Evolutionary conservation across 2,329 filamentous ascomycete genomes (phyloP), one percentile per base, ranked within the genome.

Genomic region (Sarocladium oryzae): DNA sequence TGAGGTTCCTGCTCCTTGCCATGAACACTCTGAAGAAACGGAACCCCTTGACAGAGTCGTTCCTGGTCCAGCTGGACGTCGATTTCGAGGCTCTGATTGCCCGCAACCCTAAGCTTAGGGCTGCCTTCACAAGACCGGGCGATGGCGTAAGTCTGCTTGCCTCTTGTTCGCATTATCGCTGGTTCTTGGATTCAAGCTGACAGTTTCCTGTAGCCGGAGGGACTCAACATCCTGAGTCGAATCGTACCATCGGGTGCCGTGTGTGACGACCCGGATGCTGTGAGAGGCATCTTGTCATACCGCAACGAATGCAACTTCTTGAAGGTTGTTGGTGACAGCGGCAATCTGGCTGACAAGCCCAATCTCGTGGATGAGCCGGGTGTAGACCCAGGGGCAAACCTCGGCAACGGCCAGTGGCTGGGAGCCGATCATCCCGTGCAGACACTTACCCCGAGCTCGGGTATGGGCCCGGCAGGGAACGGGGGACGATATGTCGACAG

Each of bases 21-120:
- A 95, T 99, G 84, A 87, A 90, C 57, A 89, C 88, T 3, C 70
- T 97, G 57, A 95, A 95, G 68, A 81, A 81, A 53, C 87, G 88
- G 60, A 96, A 95, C 57, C 91, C 91, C 0, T 74, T 99, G 48
- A 95, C 92, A 0, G 91, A 96, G 63, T 96, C 92, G 0, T 97
- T 97, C 70, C 72, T 97, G 32, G 88, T 93, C 2, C 93, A 97
- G 65, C 74, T 97, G 4, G 90, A 97, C 58, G 86, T 96, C 15
- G 93, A 99, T 61, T 77, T 97, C 3, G 88, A 95, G 64, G 84
- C 82, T 10, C 75, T 89, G 23, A 82, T 83, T 11, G 67, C 82
- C 55, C 75, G 77, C 57, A 82, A 81, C 56, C 81, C 76, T 8
- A 81, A 77, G 54, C 71, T 83, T 18, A 76, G 72, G 56, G 66